Evolutionary conservation across 2,329 filamentous ascomycete genomes (phyloP).

Genomic region (Colletotrichum sp.): DNA sequence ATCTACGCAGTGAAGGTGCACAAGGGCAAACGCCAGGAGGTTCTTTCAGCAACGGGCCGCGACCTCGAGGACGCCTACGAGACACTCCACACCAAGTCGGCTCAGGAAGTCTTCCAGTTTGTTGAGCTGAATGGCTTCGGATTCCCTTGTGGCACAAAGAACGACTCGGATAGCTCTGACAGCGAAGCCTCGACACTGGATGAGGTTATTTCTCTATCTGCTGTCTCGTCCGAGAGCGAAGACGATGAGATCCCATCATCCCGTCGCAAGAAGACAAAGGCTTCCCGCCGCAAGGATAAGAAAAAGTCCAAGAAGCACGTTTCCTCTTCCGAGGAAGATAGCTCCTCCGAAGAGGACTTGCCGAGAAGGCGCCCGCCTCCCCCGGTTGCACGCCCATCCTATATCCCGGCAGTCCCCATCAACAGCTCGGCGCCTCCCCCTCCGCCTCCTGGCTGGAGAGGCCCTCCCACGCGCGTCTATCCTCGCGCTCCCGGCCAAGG

Average conservation of each 20-base stretch:
- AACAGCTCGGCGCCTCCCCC: not conserved
- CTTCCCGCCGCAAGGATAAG: not conserved
- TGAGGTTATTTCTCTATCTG: conserved; percentile 5
- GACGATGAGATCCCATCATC: not conserved
- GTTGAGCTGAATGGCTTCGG: conserved; percentile 38
- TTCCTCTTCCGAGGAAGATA: not conserved
- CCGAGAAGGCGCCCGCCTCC: conserved; percentile 25
- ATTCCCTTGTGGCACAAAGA: conserved; percentile 19
- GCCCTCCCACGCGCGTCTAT: not conserved
- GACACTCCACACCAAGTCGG: conserved; percentile 41
- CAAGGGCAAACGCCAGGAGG: conserved; percentile 72
- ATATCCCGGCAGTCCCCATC: conserved; percentile 26
- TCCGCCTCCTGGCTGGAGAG: conserved; percentile 12
- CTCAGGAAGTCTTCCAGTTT: conserved; percentile 35
- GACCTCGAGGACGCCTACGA: conserved; percentile 37
- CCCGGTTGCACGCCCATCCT: not conserved
- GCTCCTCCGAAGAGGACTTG: conserved; percentile 19
- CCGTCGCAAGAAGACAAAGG: conserved; percentile 2
- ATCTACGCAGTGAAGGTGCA: conserved; percentile 81
- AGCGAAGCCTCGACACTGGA: conserved; percentile 12
- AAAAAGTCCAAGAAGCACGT: not conserved
- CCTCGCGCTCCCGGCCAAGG: conserved; percentile 16
- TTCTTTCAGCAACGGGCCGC: conserved; percentile 35
- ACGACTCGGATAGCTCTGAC: conserved; percentile 5
- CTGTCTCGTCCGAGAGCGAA: conserved; percentile 7